Evolutionary conservation across 2,329 filamentous ascomycete species (phyloP).

Genomic region (Didymella keratinophila): DNA sequence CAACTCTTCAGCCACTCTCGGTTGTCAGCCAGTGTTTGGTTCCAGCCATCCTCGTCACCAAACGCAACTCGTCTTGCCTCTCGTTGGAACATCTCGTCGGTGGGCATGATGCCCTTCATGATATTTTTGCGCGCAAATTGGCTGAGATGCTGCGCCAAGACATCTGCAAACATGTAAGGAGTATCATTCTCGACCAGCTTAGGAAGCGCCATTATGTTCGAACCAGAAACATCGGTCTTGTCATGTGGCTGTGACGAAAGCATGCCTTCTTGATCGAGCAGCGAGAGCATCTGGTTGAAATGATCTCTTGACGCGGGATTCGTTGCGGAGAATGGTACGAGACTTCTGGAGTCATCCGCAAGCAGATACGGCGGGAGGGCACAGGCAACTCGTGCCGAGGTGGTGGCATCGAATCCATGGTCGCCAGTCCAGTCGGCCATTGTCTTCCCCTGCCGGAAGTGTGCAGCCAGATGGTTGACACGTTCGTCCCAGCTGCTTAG

Average conservation of each 20-base stretch:
- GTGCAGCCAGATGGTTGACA: constrained; percentile 35
- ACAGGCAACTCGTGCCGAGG: constrained; percentile 54
- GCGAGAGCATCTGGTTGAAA: constrained; percentile 29
- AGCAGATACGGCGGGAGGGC: constrained; percentile 58
- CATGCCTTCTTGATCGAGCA: constrained; percentile 15
- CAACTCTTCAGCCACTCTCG: constrained; percentile 51
- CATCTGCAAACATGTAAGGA: constrained; percentile 51
- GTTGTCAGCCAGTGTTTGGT: constrained; percentile 44
- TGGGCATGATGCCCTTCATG: constrained; percentile 49
- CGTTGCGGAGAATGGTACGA: constrained; percentile 55
- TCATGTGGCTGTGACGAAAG: not conserved
- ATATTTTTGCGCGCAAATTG: constrained; percentile 52
- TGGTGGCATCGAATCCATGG: constrained; percentile 41
- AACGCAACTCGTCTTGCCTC: constrained; percentile 57
- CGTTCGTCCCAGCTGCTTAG: constrained; percentile 37
- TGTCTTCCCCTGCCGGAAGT: constrained; percentile 34
- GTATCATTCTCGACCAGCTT: constrained; percentile 35
- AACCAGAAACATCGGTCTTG: not conserved
- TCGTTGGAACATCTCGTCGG: constrained; percentile 59
- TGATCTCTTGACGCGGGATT: constrained; percentile 33
- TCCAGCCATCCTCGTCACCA: constrained; percentile 57
- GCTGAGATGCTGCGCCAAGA: constrained; percentile 53
- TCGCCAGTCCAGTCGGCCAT: constrained; percentile 42
- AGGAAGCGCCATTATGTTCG: constrained; percentile 9
- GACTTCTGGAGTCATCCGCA: constrained; percentile 50